Percentiles rank a stretch among this genome's conserved stretches.
Evolutionary conservation across 1,139 yeast genomes (phyloP).

Genomic region (Hyphopichia pseudoburtonii): DNA sequence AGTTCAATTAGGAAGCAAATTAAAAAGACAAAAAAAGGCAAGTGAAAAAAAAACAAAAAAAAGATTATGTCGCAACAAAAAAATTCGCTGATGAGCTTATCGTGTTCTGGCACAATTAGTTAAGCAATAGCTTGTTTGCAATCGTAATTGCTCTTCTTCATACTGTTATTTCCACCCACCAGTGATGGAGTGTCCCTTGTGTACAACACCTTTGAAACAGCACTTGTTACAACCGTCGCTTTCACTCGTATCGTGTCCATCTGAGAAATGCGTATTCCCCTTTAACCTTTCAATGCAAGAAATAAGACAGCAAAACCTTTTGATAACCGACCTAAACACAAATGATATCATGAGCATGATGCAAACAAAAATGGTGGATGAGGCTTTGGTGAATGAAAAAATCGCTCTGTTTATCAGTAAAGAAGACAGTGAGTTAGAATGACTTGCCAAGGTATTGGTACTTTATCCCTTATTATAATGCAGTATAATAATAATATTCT

Average conservation of each 20-base stretch:
- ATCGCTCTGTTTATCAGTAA: constrained; percentile 29
- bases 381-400: constrained; percentile 22
- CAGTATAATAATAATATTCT: too few species aligned
- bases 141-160: too few species aligned
- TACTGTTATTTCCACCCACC: neutral
- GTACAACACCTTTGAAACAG: constrained; percentile 22
- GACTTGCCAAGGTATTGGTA: neutral
- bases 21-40: too few species aligned
- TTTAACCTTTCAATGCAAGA: constrained; percentile 29
- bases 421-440: constrained; percentile 20
- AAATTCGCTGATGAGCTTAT: neutral
- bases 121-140: too few species aligned
- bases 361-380: constrained; percentile 21
- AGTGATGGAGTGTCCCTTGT: constrained; percentile 29
- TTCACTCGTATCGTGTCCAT: constrained; percentile 29
- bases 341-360: constrained; percentile 26
- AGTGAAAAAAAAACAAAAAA: too few species aligned
- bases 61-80: too few species aligned
- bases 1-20: neutral
- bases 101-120: neutral
- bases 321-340: constrained; percentile 20
- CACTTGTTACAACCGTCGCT: constrained; percentile 27
- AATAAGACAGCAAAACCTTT: constrained; percentile 22
- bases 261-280: constrained; percentile 29
- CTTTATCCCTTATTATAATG: too few species aligned